Base-by-base conservation (phyloP, 192 early-diverging fungal species). In the Backusella sp. region DNA sequence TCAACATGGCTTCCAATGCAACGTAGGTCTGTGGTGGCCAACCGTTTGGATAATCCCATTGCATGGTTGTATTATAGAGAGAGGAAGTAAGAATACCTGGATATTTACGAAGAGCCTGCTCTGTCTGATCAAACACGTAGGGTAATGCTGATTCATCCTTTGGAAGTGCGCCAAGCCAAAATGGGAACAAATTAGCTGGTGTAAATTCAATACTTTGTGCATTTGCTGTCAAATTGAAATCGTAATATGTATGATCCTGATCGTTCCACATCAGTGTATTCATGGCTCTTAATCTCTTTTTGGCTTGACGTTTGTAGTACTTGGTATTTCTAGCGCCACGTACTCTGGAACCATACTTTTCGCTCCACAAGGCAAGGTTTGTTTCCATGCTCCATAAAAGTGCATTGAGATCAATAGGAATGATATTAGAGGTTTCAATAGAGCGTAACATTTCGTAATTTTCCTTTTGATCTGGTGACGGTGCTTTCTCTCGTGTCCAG, bases 31-130 rank as follows among this genome's bases (percentile, higher is more conserved):
- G 80, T 0, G 91, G 91, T 37, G 91, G 91, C 90, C 92, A 94
- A 5, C 83, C 87, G 75, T 88, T 90, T 14, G 92, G 92, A 56
- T 77, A 88, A 80, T 92, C 92, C 92, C 92, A 94, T 77, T 94
- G 92, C 82, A 90, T 82, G 0, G 88, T 87, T 44, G 87, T 90
- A 56, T 84, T 79, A 46, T 77, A 71, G 6, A 84, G 69, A 42
- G 92, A 91, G 1, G 91, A 83, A 1, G 91, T 85, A 21, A 92
- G 76, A 1, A 88, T 90, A n/a, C 91, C 92, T 2, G 86, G 86
- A 69, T 82, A 90, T 46, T 80, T 71, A 11, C 52, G 17, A 14
- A 90, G 76, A 3, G 86, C 35, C 1, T 52, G 41, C 5, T 52
- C 65, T 0, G 90, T 72, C 3, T 71, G 41, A 37, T 76, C 71